Percentiles rank a stretch among this genome's conserved stretches.
Evolutionary conservation across 2,329 filamentous ascomycete genomes (phyloP).

Genomic region (Nothophaeocryptopus gaeumannii): DNA sequence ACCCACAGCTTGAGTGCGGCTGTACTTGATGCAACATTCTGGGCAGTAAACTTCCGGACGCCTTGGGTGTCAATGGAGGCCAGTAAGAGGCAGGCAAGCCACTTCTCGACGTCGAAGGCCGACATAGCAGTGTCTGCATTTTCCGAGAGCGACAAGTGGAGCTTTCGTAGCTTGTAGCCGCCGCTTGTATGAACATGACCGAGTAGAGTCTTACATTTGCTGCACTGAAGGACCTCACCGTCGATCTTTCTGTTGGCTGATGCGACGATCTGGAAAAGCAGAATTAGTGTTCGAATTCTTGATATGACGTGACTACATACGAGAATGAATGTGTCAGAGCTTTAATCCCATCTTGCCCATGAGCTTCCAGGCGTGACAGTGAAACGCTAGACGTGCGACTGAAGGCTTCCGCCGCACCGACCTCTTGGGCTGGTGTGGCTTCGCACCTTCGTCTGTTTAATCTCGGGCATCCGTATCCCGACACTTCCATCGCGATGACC

Average conservation of each 20-base stretch:
- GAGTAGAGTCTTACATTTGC: slow-evolving; percentile 37
- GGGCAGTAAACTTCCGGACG: slow-evolving; percentile 57
- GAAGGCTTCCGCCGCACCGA: slow-evolving; percentile 23
- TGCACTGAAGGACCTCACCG: slow-evolving; percentile 31
- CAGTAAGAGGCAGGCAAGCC: slow-evolving; percentile 56
- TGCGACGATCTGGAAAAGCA: slow-evolving; percentile 3
- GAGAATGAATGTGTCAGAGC: slow-evolving; percentile 33
- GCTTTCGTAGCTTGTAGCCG: slow-evolving; percentile 41
- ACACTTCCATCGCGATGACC: slow-evolving; percentile 30
- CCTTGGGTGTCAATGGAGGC: slow-evolving; percentile 56
- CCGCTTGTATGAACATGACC: slow-evolving; percentile 43
- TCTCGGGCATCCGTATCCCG: slow-evolving; percentile 39
- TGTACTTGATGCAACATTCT: slow-evolving; percentile 41
- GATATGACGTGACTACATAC: slow-evolving; percentile 1
- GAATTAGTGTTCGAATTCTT: slow-evolving; percentile 8
- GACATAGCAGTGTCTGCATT: slow-evolving; percentile 2
- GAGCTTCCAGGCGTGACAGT: slow-evolving; percentile 29
- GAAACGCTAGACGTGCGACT: slow-evolving; percentile 31
- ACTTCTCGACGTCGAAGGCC: slow-evolving; percentile 35
- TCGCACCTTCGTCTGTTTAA: slow-evolving; percentile 20
- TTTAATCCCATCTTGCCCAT: slow-evolving; percentile 32
- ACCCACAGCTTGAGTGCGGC: slow-evolving; percentile 48
- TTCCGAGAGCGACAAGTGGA: slow-evolving; percentile 25
- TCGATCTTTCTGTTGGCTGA: background rate
- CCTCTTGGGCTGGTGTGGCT: slow-evolving; percentile 27